These are phyloP conservation scores for Syzygium grande DNA, from an alignment of 345 rosid genomes.

Conservation along the genomic window DNA sequence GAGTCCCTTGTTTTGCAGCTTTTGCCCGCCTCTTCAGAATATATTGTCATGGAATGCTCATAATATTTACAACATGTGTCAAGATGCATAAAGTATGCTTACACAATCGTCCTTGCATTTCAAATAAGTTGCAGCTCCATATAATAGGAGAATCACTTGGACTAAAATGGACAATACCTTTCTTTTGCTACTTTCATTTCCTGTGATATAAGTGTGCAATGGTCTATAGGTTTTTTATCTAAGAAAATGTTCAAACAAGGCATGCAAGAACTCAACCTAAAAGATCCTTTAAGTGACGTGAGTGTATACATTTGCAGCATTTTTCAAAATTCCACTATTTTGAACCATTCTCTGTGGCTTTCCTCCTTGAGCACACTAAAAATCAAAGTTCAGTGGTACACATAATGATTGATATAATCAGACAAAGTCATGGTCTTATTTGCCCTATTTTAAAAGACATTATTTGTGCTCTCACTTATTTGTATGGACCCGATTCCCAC, in stretches of 20 bases:
- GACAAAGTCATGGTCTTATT: neutral
- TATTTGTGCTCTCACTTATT: neutral
- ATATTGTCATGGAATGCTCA: no score
- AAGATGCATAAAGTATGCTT: neutral
- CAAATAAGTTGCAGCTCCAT: neutral
- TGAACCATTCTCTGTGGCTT: neutral
- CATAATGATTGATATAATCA: neutral
- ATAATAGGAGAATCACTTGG: neutral
- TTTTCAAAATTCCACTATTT: neutral
- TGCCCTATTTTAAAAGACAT: neutral
- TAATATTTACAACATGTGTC: neutral
- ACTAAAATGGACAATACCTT: no score
- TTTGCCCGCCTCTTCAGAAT: no score
- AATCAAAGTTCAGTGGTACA: neutral
- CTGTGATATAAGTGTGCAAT: neutral
- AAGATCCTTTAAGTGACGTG: neutral
- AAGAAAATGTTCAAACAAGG: no score
- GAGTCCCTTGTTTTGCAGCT: neutral
- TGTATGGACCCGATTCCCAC: neutral
- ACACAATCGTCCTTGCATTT: rapidly evolving
- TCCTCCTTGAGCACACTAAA: neutral
- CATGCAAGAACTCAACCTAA: no score
- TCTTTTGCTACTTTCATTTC: neutral
- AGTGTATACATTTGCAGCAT: neutral
- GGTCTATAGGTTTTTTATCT: no score